phyloP scores from a whole-genome alignment of 1,284 basidiomycete genomes.

The Microbotryum silenes-acaulis region DNA sequence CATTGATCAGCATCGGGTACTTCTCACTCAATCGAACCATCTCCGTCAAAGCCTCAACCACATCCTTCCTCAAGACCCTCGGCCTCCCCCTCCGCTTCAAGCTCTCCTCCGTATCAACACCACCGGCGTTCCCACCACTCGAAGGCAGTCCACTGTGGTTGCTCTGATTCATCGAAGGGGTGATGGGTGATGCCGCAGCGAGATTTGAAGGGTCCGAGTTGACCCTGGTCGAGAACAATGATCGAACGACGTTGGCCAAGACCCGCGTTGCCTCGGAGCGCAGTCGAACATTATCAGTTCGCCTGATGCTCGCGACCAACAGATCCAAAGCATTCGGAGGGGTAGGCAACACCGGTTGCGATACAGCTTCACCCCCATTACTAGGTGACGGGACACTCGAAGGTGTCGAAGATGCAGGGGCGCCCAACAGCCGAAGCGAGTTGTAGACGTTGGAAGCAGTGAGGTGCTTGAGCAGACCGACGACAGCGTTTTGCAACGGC shows the following conservation, averaged over 20 bases:
- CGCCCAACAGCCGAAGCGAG: conserved; percentile 45
- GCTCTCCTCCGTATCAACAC: conserved; percentile 57
- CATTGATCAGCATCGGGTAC: conserved; percentile 79
- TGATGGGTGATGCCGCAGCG: conserved; percentile 10
- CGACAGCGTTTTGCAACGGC: conserved; percentile 76
- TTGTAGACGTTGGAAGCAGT: conserved; percentile 65
- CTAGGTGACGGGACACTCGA: background rate
- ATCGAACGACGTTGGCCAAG: conserved; percentile 66
- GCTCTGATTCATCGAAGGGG: conserved; percentile 29
- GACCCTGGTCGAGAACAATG: conserved; percentile 54
- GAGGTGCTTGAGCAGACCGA: conserved; percentile 81
- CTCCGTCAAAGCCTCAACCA: conserved; percentile 57
- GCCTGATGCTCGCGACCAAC: conserved; percentile 63
- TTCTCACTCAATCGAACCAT: conserved; percentile 68
- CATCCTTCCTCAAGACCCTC: conserved; percentile 28
- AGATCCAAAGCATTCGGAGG: conserved; percentile 52
- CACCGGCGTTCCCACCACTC: background rate
- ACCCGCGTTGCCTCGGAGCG: conserved; percentile 84
- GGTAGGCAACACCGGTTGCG: conserved; percentile 37
- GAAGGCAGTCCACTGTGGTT: background rate
- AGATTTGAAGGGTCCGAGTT: conserved; percentile 4
- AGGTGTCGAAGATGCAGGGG: background rate
- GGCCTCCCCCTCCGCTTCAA: background rate
- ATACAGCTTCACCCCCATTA: conserved; percentile 34
- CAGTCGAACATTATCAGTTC: conserved; percentile 72